phyloP scores from a whole-genome alignment of 192 early-diverging fungal genomes.

The Allomyces macrogynus region DNA sequence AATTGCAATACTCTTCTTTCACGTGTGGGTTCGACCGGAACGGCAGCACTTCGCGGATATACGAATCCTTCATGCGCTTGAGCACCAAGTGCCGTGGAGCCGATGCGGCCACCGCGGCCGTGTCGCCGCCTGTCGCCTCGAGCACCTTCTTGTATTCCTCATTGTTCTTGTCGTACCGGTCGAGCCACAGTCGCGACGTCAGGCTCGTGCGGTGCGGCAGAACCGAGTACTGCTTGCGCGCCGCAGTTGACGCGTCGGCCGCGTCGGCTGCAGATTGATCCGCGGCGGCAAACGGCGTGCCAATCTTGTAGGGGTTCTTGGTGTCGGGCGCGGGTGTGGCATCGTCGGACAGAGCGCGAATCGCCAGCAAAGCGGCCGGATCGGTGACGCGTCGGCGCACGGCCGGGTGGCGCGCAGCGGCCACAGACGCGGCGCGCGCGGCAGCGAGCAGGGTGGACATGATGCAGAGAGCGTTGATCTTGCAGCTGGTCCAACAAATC shows the following conservation, averaged over 20 bases:
- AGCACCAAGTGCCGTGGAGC: slow-evolving; percentile 17
- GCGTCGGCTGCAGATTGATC: neutral
- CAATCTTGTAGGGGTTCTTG: neutral
- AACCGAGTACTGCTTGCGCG: neutral
- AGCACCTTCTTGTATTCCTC: neutral
- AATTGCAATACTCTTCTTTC: slow-evolving; percentile 68
- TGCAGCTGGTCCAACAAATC: no score
- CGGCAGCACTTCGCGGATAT: slow-evolving; percentile 54
- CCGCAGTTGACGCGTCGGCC: neutral
- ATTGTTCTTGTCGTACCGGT: neutral
- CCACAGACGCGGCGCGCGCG: no score
- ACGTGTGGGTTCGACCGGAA: slow-evolving; percentile 53
- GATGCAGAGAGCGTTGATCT: no score
- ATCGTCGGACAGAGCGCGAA: no score
- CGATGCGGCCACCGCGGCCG: neutral
- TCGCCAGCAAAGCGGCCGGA: no score
- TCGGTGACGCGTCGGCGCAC: no score
- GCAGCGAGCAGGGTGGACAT: no score
- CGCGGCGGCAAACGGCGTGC: neutral
- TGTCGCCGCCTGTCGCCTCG: neutral
- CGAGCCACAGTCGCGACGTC: neutral
- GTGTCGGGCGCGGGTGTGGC: no score
- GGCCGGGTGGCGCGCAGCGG: no score
- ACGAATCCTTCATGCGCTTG: slow-evolving; percentile 46
- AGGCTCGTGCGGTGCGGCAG: neutral